A percentile compares a stretch with the other conserved stretches of the same genome.
phyloP scores from a whole-genome alignment of 2,329 filamentous ascomycete genomes.

The Cryphonectria japonica region DNA sequence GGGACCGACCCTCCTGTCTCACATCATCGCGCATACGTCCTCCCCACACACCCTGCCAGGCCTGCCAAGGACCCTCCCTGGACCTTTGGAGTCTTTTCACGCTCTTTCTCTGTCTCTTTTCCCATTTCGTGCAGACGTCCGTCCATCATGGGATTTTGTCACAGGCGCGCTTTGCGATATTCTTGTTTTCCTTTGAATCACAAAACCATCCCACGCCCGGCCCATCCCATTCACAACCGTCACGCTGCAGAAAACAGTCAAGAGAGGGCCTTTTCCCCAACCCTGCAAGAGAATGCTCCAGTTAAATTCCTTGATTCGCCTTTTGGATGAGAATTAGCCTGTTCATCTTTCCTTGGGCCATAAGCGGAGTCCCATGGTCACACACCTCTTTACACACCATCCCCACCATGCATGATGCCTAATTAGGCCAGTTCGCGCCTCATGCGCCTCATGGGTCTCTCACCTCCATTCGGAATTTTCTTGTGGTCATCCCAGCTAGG shows the following conservation, averaged over 20 bases:
- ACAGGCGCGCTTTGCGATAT: conserved; percentile 28
- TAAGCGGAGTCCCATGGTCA: conserved; percentile 18
- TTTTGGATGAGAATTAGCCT: background rate
- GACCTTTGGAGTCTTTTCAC: background rate
- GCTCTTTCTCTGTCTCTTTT: conserved; percentile 10
- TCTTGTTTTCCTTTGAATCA: background rate
- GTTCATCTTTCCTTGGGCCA: background rate
- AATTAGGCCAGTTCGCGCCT: conserved; percentile 22
- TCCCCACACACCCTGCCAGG: background rate
- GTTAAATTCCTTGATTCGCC: conserved; percentile 1
- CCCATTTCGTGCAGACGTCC: background rate
- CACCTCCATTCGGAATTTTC: background rate
- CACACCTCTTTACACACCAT: background rate
- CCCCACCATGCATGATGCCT: conserved; percentile 22
- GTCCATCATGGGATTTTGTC: conserved; percentile 28
- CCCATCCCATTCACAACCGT: background rate
- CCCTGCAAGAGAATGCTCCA: conserved; percentile 10
- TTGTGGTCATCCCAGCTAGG: conserved; percentile 8
- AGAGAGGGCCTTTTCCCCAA: background rate
- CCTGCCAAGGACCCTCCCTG: background rate
- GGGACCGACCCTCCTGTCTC: conserved; percentile 22
- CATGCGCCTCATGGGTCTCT: conserved; percentile 21
- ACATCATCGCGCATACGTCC: conserved; percentile 26
- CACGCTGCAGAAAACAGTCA: background rate
- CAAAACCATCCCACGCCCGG: background rate